These are phyloP conservation scores for Ceratocystis huliohia DNA, from an alignment of 2,329 filamentous ascomycete species.

Conservation along the genomic window DNA sequence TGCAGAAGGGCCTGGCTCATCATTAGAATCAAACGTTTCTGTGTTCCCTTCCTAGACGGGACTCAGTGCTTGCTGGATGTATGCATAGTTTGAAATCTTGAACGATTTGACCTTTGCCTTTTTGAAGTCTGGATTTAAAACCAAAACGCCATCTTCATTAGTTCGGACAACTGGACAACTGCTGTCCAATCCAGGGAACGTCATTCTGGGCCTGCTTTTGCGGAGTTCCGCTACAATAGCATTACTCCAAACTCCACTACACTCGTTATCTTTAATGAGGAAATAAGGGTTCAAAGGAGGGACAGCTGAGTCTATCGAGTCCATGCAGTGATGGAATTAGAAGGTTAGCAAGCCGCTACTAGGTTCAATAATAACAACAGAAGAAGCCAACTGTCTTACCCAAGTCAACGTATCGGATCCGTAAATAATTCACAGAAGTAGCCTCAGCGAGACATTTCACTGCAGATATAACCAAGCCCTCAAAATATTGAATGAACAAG, in stretches of 20 bases:
- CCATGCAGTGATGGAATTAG: not conserved
- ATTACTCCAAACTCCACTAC: slow-evolving; percentile 61
- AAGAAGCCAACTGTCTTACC: slow-evolving; percentile 31
- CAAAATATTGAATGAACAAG: slow-evolving; percentile 59
- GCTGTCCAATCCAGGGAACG: slow-evolving; percentile 51
- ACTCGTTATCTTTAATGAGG: slow-evolving; percentile 45
- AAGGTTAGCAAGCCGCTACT: slow-evolving; percentile 18
- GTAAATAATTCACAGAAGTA: slow-evolving; percentile 47
- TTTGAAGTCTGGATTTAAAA: slow-evolving; percentile 44
- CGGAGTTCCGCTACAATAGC: slow-evolving; percentile 49
- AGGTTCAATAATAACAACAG: not conserved
- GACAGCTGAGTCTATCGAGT: slow-evolving; percentile 47
- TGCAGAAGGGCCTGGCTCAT: no score
- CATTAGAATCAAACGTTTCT: no score
- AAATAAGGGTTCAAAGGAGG: slow-evolving; percentile 64
- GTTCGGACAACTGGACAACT: slow-evolving; percentile 48
- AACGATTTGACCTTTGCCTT: slow-evolving; percentile 42
- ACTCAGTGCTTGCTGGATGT: slow-evolving; percentile 28
- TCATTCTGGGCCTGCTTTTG: slow-evolving; percentile 43
- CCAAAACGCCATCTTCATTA: slow-evolving; percentile 46
- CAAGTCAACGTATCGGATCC: slow-evolving; percentile 64
- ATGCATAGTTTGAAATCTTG: slow-evolving; percentile 45
- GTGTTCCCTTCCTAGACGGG: slow-evolving; percentile 6
- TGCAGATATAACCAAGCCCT: slow-evolving; percentile 51
- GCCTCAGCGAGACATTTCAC: slow-evolving; percentile 48